Evolutionary conservation across 345 rosid genomes (phyloP).

Genomic region (Microthlaspi erraticum): DNA sequence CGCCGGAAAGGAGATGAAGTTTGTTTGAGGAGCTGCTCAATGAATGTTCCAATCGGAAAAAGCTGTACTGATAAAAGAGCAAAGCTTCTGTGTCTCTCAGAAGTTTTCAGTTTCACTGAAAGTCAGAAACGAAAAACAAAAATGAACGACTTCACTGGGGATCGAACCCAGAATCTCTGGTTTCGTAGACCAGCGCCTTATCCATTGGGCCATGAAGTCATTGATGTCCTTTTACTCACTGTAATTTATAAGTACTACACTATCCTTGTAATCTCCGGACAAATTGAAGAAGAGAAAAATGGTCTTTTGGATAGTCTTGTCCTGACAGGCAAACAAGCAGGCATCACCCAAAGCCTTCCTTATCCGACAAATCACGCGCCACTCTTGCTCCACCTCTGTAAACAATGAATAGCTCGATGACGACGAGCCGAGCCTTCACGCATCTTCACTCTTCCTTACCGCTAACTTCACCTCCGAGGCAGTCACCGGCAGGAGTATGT

Average conservation of each 20-base stretch:
- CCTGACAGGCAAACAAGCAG: conserved; percentile 27
- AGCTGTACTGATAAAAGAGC: background rate
- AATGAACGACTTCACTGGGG: conserved; percentile 69
- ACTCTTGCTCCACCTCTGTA: conserved; percentile 16
- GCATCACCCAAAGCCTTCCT: conserved; percentile 28
- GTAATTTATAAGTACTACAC: no score
- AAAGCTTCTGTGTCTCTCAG: background rate
- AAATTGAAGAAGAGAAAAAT: no score
- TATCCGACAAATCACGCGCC: conserved; percentile 41
- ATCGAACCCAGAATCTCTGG: conserved; percentile 93
- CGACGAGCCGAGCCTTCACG: conserved; percentile 49
- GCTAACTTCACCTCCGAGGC: conserved; percentile 26
- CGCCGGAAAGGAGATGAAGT: conserved; percentile 8
- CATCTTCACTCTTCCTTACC: conserved; percentile 40
- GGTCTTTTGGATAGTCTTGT: background rate
- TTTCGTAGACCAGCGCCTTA: conserved; percentile 97
- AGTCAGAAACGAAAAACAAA: background rate
- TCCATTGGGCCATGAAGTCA: conserved; percentile 64
- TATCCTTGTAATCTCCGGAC: no score
- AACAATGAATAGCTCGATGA: conserved; percentile 50
- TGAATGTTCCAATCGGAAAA: background rate
- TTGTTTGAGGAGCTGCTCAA: background rate
- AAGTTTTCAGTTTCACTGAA: background rate
- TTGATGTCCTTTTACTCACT: no score
- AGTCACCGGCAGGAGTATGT: conserved; percentile 35